A percentile compares a stretch with the other conserved stretches of the same genome.
These are phyloP conservation scores for Babesia sp. DNA, from an alignment of 169 alveolate species.

Conservation along the genomic window DNA sequence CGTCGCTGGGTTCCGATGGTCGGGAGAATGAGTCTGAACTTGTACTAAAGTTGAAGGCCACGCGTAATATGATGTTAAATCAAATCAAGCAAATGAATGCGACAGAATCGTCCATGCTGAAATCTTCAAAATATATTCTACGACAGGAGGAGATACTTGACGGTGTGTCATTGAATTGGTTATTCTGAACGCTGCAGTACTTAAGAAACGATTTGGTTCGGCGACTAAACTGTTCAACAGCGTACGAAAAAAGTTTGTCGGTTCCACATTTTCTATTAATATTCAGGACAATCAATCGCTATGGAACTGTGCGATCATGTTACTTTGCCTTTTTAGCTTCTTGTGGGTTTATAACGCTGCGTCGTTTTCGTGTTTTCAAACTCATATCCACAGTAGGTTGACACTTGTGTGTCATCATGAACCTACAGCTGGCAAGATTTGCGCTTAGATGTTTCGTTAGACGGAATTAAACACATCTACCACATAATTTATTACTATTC, in stretches of 20 bases:
- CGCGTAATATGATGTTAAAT: slow-evolving; percentile 64
- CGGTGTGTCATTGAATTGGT: slow-evolving; percentile 1
- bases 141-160: slow-evolving; percentile 44
- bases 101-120: slow-evolving; percentile 57
- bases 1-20: neutral
- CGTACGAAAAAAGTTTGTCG: slow-evolving; percentile 41
- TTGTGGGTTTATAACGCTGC: slow-evolving; percentile 52
- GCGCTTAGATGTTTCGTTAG: neutral
- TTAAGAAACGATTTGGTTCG: slow-evolving; percentile 43
- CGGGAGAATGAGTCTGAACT: neutral
- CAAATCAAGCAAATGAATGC: slow-evolving; percentile 67
- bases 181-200: neutral
- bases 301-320: slow-evolving; percentile 62
- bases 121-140: slow-evolving; percentile 52
- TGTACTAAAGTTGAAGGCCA: slow-evolving; percentile 55
- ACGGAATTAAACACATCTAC: neutral
- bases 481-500: neutral
- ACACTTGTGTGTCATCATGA: too few species aligned
- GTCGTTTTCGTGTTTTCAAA: slow-evolving; percentile 55
- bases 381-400: slow-evolving; percentile 29
- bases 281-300: slow-evolving; percentile 56
- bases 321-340: slow-evolving; percentile 46
- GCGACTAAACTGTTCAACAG: slow-evolving; percentile 34
- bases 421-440: slow-evolving; percentile 8
- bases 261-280: too few species aligned